Percentiles rank a stretch among this genome's conserved stretches.
phyloP scores from a whole-genome alignment of 2,329 filamentous ascomycete genomes.

The Sporothrix variecibatus region DNA sequence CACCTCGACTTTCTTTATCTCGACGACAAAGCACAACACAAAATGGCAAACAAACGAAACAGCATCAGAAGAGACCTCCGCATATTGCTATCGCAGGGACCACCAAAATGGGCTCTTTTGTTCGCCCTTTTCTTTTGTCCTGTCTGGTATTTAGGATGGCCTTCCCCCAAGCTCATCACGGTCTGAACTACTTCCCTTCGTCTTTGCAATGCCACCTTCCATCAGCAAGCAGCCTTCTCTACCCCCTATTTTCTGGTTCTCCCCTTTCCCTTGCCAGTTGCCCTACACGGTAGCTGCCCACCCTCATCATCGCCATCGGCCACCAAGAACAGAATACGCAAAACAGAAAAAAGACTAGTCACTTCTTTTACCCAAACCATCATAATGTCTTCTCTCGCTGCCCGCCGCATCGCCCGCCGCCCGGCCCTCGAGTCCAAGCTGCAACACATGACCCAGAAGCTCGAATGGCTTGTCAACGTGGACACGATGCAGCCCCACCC shows the following conservation, averaged over 20 bases:
- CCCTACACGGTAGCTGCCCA: conserved; percentile 1
- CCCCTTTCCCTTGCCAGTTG: neutral
- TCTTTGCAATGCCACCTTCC: neutral
- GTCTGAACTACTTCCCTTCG: neutral
- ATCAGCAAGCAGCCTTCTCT: neutral
- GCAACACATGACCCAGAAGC: conserved; percentile 62
- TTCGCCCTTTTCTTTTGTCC: neutral
- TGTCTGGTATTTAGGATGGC: conserved; percentile 10
- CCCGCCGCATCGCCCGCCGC: conserved; percentile 46
- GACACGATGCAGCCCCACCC: conserved; percentile 64
- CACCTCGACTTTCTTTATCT: neutral
- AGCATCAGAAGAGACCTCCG: neutral
- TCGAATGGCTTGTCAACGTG: conserved; percentile 67
- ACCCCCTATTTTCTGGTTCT: conserved; percentile 4
- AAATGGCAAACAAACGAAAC: neutral
- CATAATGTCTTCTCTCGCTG: conserved; percentile 35
- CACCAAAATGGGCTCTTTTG: neutral
- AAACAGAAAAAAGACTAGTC: neutral
- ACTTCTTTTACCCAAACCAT: neutral
- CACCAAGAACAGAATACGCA: neutral
- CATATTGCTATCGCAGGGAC: neutral
- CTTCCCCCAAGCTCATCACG: neutral
- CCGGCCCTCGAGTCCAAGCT: conserved; percentile 63
- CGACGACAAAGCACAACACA: conserved; percentile 1
- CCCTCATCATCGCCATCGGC: neutral